Conservation (phyloP, 192 early-diverging fungal genomes). For the Backusella tuberculispora region DNA sequence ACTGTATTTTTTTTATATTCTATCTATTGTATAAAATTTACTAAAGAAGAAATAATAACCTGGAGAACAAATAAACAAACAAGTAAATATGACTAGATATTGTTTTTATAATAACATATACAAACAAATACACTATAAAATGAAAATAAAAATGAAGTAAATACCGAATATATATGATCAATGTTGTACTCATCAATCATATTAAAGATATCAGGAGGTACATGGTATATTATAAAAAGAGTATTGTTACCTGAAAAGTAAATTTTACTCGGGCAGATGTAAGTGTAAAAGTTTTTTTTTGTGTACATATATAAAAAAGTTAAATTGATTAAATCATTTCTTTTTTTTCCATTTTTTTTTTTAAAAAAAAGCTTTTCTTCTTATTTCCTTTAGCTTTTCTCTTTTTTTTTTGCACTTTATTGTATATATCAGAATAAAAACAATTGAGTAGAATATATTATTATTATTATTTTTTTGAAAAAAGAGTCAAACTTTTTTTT, state of each 20-base stretch:
- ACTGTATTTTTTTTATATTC: neutral
- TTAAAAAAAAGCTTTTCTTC: neutral
- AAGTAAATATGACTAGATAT: neutral
- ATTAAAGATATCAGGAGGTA: neutral
- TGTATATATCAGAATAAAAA: neutral
- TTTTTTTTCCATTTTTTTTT: neutral
- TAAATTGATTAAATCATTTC: neutral
- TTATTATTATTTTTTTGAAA: neutral
- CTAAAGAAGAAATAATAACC: neutral
- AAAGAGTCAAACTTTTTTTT: neutral
- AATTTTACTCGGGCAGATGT: constrained; percentile 12
- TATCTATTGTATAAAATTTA: neutral
- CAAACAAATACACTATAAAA: no score
- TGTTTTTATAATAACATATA: no score
- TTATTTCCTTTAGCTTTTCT: no score
- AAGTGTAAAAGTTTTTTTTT: neutral
- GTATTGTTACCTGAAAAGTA: constrained; percentile 1
- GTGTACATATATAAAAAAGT: neutral
- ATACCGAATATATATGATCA: no score
- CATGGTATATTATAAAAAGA: neutral
- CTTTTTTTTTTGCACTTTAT: neutral
- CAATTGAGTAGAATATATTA: neutral
- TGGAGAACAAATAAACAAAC: constrained; percentile 1
- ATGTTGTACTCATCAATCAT: neutral
- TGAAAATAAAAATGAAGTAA: no score